Conservation (phyloP, 176 grass and related monocot species). For the Chloris gayana region DNA sequence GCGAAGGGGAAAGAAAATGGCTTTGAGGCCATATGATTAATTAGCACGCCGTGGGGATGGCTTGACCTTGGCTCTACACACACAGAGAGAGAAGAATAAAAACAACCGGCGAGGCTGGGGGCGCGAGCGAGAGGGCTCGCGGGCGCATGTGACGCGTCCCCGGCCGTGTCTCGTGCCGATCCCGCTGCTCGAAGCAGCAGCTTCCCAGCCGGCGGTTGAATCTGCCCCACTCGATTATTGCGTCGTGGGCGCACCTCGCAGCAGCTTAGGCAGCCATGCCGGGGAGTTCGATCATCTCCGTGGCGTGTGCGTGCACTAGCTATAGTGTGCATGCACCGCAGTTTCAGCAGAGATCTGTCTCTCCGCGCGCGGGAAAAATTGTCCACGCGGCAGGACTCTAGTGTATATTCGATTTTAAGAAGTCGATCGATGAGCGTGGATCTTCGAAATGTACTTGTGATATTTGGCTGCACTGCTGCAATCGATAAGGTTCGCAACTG, state of each 20-base stretch:
- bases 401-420: constrained; percentile 6
- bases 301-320: not conserved
- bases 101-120: not conserved
- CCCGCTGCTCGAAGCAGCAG: constrained; percentile 14
- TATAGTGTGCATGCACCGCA: constrained; percentile 16
- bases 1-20: too few relatives aligned
- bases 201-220: constrained; percentile 22
- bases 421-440: not conserved
- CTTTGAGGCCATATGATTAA: not conserved
- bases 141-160: constrained; percentile 45
- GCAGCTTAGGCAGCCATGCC: not conserved
- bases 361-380: not conserved
- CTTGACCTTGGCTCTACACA: not conserved
- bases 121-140: not conserved
- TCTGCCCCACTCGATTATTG: constrained; percentile 47
- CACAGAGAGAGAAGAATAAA: not conserved
- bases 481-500: too few relatives aligned
- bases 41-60: constrained; percentile 9
- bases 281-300: not conserved
- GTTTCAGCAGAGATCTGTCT: not conserved
- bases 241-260: not conserved
- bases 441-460: not conserved
- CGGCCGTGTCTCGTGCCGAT: constrained; percentile 45
- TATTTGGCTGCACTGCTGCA: not conserved
- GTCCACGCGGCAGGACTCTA: not conserved